Evolutionary conservation across 1,284 basidiomycete genomes (phyloP).

Genomic region (Melampsora occidentalis): DNA sequence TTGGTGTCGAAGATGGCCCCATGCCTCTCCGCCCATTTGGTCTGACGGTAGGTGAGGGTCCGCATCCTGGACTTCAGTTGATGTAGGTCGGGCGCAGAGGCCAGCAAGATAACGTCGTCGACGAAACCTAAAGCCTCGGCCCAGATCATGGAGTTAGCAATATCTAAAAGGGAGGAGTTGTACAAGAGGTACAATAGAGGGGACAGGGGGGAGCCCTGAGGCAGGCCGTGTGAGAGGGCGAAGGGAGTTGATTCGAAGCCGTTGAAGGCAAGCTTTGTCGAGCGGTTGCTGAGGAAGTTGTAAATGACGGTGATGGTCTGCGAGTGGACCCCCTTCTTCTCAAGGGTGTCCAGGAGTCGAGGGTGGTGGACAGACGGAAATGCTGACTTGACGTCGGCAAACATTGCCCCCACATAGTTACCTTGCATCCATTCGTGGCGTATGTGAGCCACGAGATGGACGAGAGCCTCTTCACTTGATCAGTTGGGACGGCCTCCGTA

Average conservation of each 20-base stretch:
- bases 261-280: neutral
- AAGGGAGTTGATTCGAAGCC: neutral
- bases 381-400: neutral
- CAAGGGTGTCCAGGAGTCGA: neutral
- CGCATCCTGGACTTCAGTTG: neutral
- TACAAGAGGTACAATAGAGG: neutral
- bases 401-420: neutral
- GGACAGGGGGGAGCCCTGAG: neutral
- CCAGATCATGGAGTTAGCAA: neutral
- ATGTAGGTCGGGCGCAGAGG: neutral
- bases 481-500: neutral
- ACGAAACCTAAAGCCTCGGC: neutral
- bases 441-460: neutral
- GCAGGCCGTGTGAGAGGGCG: neutral
- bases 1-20: no score
- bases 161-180: neutral
- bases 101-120: neutral
- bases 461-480: neutral
- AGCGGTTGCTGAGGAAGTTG: neutral
- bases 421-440: neutral
- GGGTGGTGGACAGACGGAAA: neutral
- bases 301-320: neutral
- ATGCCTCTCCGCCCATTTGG: no score
- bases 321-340: neutral
- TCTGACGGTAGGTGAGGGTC: no score